Conservation (phyloP, 768 basidiomycete genomes). For the Ramaria rubella region DNA sequence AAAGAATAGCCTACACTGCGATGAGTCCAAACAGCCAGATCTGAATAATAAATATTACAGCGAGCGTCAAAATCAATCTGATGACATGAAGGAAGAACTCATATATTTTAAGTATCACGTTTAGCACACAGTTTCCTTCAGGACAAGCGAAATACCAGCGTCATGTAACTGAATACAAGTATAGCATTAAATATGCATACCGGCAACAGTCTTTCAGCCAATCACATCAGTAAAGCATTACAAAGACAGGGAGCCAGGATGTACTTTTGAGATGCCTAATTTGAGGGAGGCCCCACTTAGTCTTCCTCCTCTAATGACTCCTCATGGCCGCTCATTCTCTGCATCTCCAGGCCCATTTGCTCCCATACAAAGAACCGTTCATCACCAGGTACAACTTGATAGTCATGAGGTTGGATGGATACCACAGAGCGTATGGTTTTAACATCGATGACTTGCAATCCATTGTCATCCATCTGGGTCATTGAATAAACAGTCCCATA, state of each 20-base stretch:
- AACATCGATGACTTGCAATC: neutral
- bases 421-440: neutral
- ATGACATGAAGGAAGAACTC: too few relatives aligned
- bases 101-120: too few relatives aligned
- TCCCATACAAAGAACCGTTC: neutral
- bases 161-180: too few relatives aligned
- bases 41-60: too few relatives aligned
- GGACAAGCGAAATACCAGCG: too few relatives aligned
- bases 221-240: neutral
- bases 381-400: neutral
- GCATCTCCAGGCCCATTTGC: too few relatives aligned
- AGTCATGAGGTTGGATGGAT: neutral
- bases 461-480: neutral
- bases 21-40: too few relatives aligned
- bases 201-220: neutral
- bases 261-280: neutral
- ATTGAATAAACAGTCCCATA: neutral
- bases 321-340: neutral
- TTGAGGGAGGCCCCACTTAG: neutral
- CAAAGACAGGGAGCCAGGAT: neutral
- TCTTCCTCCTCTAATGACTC: neutral
- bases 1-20: too few relatives aligned
- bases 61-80: too few relatives aligned
- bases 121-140: too few relatives aligned
- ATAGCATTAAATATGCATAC: too few relatives aligned